phyloP scores from a whole-genome alignment of 495 filamentous ascomycete species.

The Cetradonia linearis region DNA sequence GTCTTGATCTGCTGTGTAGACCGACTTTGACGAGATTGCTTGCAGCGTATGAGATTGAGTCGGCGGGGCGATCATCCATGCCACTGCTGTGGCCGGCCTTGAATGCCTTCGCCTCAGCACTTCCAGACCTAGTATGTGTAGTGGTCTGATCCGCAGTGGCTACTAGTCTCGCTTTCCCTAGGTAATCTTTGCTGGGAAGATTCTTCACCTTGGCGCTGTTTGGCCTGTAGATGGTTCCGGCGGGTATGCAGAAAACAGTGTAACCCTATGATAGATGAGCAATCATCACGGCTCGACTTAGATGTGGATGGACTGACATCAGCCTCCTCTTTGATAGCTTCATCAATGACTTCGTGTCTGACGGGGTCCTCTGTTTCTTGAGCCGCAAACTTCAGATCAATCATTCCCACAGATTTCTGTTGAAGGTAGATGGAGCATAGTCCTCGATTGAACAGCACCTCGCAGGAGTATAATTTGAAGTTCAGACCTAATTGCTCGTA shows the following conservation, averaged over 20 bases:
- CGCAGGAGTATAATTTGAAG: conserved; percentile 95
- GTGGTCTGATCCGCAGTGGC: conserved; percentile 75
- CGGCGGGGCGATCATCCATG: conserved; percentile 62
- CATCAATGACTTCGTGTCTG: conserved; percentile 86
- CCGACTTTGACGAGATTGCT: conserved; percentile 83
- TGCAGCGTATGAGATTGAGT: conserved; percentile 80
- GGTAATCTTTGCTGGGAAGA: conserved; percentile 90
- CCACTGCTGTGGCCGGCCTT: conserved; percentile 28
- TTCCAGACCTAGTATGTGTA: conserved; percentile 66
- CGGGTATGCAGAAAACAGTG: conserved; percentile 97
- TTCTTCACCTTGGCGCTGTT: conserved; percentile 98
- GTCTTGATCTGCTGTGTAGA: conserved; percentile 59
- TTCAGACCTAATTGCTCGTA: conserved; percentile 94
- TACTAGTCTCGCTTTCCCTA: conserved; percentile 88
- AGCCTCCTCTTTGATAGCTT: conserved; percentile 85
- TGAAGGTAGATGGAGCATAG: conserved; percentile 96
- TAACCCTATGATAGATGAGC: conserved; percentile 57
- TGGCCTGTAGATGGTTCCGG: conserved; percentile 87
- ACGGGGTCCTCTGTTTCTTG: conserved; percentile 93
- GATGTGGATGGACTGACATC: conserved; percentile 48
- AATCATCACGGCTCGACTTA: not conserved
- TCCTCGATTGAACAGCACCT: conserved; percentile 95
- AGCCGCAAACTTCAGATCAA: conserved; percentile 83
- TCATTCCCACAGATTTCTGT: conserved; percentile 79
- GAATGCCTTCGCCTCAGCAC: conserved; percentile 54